Conservation (phyloP, 495 filamentous ascomycete species). For the Aspergillus affinis region DNA sequence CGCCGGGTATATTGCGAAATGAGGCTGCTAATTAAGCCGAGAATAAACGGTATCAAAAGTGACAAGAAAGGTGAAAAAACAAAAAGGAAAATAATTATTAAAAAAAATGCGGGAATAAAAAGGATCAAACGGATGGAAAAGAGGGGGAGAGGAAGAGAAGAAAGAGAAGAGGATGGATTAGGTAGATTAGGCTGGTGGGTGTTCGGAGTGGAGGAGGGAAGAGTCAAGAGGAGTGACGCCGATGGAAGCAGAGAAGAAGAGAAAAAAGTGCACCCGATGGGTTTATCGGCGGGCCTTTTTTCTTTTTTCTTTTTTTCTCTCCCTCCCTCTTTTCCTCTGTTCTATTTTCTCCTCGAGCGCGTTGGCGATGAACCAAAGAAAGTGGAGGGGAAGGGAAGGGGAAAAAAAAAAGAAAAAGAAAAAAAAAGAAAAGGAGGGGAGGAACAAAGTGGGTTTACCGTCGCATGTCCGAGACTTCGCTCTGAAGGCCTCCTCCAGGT, state of each 20-base stretch:
- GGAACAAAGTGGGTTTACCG: neutral
- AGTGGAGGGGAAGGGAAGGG: neutral
- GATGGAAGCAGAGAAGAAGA: conserved; percentile 1
- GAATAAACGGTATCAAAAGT: conserved; percentile 8
- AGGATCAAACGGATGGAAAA: conserved; percentile 19
- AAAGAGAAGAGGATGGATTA: conserved; percentile 7
- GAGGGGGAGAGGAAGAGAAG: conserved; percentile 22
- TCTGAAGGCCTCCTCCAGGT: neutral
- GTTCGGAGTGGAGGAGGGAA: conserved; percentile 1
- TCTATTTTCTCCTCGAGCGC: neutral
- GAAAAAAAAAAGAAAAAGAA: neutral
- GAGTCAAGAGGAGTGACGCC: neutral
- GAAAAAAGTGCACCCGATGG: neutral
- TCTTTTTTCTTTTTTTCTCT: neutral
- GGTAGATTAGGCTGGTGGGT: neutral
- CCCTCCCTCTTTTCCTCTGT: neutral
- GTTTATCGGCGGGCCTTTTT: neutral
- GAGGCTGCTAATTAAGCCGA: conserved; percentile 1
- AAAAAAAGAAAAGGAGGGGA: neutral
- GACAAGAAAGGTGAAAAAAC: conserved; percentile 12
- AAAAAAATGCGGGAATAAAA: conserved; percentile 13
- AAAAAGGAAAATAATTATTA: conserved; percentile 17
- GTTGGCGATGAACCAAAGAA: conserved; percentile 11
- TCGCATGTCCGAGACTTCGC: neutral
- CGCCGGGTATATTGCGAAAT: neutral